phyloP scores from a whole-genome alignment of 176 grass and related monocot species.

The Echinochloa phyllopogon region DNA sequence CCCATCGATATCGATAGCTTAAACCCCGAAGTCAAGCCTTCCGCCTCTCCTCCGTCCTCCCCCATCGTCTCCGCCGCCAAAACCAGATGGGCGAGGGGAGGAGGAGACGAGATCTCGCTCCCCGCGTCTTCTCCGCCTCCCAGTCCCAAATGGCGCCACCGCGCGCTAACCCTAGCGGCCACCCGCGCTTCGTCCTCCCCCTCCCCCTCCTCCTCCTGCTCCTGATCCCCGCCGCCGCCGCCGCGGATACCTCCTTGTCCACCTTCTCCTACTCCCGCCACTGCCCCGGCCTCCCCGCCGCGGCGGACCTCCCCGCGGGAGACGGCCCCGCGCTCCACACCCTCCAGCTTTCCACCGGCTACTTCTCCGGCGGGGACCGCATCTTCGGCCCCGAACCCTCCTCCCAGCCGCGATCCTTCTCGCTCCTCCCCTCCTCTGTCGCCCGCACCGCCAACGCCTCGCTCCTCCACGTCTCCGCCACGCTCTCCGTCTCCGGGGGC shows the following conservation, averaged over 20 bases:
- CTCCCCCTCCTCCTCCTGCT: constrained; percentile 19
- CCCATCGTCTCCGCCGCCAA: background rate
- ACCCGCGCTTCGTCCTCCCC: background rate
- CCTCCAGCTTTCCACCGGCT: constrained; percentile 63
- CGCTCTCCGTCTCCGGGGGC: constrained; percentile 56
- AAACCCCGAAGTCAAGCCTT: constrained; percentile 39
- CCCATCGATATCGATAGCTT: background rate
- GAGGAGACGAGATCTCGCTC: constrained; percentile 40
- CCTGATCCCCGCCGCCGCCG: constrained; percentile 28
- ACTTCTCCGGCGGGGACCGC: constrained; percentile 53
- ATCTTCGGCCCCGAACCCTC: constrained; percentile 49
- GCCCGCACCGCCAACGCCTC: constrained; percentile 44
- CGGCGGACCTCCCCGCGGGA: constrained; percentile 38
- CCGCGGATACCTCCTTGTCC: background rate
- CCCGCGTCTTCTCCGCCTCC: constrained; percentile 9
- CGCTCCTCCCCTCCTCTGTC: constrained; percentile 54
- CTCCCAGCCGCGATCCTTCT: constrained; percentile 48
- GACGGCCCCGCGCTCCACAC: background rate
- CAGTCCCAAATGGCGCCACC: constrained; percentile 42
- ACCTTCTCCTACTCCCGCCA: constrained; percentile 49
- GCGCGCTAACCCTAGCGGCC: background rate
- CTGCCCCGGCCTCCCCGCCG: constrained; percentile 42
- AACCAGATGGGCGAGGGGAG: background rate
- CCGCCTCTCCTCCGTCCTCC: background rate
- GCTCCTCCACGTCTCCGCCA: constrained; percentile 63